Base-by-base conservation (phyloP, 768 basidiomycete genomes). In the Lentinula detonsa region DNA sequence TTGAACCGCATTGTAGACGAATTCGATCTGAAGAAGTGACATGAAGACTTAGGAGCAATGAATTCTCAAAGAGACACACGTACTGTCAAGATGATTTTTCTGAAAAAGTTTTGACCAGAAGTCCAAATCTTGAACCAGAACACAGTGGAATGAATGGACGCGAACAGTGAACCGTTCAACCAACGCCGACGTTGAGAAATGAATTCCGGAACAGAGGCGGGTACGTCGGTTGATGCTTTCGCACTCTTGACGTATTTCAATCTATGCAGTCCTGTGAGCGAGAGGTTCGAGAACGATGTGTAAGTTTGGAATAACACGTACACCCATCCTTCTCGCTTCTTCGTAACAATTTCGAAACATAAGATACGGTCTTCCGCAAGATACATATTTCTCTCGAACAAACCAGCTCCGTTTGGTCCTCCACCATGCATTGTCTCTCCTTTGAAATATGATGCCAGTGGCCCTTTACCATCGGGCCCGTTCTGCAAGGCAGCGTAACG, bases 141-240 rank as follows among this genome's bases (percentile, higher is more conserved):
- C 18, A 93, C 83, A 0, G 95, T 90, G 0, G 95, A 92, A 69
- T 98, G 96, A 57, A 96, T 85, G 1, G 91, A 93, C 13, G 94
- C 95, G 68, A 97, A 97, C 21, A 97, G 79, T 2, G 93, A 95
- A 43, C 95, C 95, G 67, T 91, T 90, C 60, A 91, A 72, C 89
- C 87, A 95, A 67, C 93, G 83, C 67, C 93, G 87, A 70, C 93
- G 88, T 69, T 98, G 95, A 2, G 91, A 93, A 65, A 96, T 97
- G 75, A 96, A 96, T 71, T 97, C 95, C 13, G 95, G 85, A 52
- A 86, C 87, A 18, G 85, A 81, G 40, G 93, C 89, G 35, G 95
- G 95, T 4, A 96, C 95, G 75, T 98, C 95, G n/a, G 95, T 98
- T 46, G 94, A 83, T 0, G 94, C 95, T 65, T 95, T 94, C 15